Conservation (phyloP, 2,329 filamentous ascomycete genomes). For the Trichoderma atroviride region DNA sequence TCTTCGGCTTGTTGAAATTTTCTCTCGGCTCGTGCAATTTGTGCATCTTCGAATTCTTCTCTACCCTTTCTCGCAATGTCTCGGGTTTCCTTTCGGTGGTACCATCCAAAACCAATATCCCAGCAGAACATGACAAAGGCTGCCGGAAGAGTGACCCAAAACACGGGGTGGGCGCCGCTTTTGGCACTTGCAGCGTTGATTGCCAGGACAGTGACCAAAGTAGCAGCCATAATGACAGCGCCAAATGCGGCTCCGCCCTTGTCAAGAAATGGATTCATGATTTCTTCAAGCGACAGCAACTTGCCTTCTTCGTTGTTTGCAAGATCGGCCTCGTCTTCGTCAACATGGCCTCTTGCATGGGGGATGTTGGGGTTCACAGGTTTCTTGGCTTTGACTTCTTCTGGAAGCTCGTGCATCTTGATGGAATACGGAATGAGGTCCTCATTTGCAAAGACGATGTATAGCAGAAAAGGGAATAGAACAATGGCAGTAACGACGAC, state of each 20-base stretch:
- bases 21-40: conserved; percentile 20
- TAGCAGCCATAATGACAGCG: conserved; percentile 65
- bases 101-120: conserved; percentile 67
- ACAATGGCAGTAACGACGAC: conserved; percentile 68
- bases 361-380: conserved; percentile 76
- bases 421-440: conserved; percentile 66
- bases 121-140: conserved; percentile 70
- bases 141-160: conserved; percentile 69
- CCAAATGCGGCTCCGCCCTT: conserved; percentile 67
- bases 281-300: conserved; percentile 66
- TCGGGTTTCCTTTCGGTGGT: conserved; percentile 63
- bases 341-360: conserved; percentile 57
- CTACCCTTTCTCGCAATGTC: conserved; percentile 61
- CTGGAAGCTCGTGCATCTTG: conserved; percentile 67
- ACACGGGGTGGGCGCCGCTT: conserved; percentile 59
- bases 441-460: conserved; percentile 67
- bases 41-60: conserved; percentile 32
- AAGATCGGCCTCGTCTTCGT: conserved; percentile 52
- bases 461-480: conserved; percentile 70
- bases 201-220: conserved; percentile 65
- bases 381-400: conserved; percentile 55
- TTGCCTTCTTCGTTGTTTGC: conserved; percentile 55
- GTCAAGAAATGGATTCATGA: conserved; percentile 75
- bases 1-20: conserved; percentile 27
- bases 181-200: conserved; percentile 63